Base-by-base conservation (phyloP, 495 filamentous ascomycete genomes). In the Penicillium soppii region DNA sequence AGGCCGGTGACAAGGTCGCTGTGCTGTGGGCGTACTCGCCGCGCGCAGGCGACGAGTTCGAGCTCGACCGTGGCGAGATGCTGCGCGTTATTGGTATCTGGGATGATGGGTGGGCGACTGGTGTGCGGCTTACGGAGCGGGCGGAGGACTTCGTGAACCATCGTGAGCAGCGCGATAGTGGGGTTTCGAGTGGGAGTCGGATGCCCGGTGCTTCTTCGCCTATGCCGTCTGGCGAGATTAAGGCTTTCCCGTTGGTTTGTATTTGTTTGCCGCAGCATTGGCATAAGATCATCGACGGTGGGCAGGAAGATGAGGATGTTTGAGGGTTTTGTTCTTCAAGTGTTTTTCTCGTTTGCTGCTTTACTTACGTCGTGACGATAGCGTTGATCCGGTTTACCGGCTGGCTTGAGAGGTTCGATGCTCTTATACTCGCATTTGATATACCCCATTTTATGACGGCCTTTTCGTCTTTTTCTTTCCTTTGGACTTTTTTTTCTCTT, bases 81-180 rank as follows among this genome's bases (percentile, higher is more conserved):
- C 77, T 99, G 51, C 96, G 96, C 71, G 88, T 99, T 25, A 88
- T 99, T 43, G 95, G 95, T 32, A 97, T 99, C 54, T 99, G 95
- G 95, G 95, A 99, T 66, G 95, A 99, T 72, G 95, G 95, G 33
- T 99, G 95, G 95, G 95, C 95, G 25, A 99, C 95, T 8, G 95
- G 95, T 56, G 80, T 96, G 43, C 75, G 91, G 59, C 66, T 96
- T 23, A 74, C 85, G 40, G 89, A 96, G 55, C 79, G 84, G 47
- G 91, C 90, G 1, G 95, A 99, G 47, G 89, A 97, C 47, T 95
- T 87, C 78, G 79, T 80, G 19, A 82, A 84, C 43, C 82, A 84
- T 59, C 84, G 88, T 42, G 74, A 82, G 12, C 89, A 95, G 59
- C 83, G 95, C 25, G 95, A 97, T 68, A 96, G 91, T 63, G 95